Evolutionary conservation across 2,329 filamentous ascomycete species (phyloP).

Genomic region (Taxawa tesnikishii): DNA sequence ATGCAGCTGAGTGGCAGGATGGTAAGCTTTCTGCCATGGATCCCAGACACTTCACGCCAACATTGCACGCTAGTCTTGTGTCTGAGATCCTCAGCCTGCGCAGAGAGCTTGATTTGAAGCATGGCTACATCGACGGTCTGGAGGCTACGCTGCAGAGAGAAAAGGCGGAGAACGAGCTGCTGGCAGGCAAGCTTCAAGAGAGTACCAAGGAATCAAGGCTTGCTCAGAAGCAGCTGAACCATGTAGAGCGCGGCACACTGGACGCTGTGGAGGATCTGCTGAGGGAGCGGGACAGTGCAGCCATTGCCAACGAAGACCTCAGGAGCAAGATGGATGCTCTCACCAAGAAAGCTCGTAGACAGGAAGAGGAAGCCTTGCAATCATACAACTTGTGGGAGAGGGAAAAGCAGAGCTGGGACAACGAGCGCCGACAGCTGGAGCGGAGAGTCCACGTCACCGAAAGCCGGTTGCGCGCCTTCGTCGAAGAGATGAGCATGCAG

Average conservation of each 20-base stretch:
- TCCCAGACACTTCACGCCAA: constrained; percentile 86
- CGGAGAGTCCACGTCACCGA: constrained; percentile 84
- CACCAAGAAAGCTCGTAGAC: constrained; percentile 64
- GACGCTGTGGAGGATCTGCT: constrained; percentile 75
- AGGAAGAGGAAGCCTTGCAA: constrained; percentile 73
- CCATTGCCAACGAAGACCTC: constrained; percentile 58
- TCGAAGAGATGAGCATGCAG: constrained; percentile 72
- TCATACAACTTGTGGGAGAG: constrained; percentile 70
- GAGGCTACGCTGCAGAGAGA: constrained; percentile 62
- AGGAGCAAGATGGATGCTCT: constrained; percentile 64
- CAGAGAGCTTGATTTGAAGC: constrained; percentile 82
- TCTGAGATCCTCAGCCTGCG: constrained; percentile 83
- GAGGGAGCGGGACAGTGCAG: constrained; percentile 73
- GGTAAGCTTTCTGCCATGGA: constrained; percentile 65
- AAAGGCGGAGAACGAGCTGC: constrained; percentile 60
- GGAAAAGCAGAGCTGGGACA: constrained; percentile 76
- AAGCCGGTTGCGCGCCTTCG: constrained; percentile 65
- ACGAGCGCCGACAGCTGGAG: constrained; percentile 70
- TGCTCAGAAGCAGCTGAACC: constrained; percentile 71
- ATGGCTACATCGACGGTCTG: constrained; percentile 71
- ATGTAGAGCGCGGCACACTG: constrained; percentile 78
- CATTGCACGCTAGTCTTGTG: constrained; percentile 84
- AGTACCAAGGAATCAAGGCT: constrained; percentile 66
- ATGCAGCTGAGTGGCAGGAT: constrained; percentile 35
- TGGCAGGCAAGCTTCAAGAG: constrained; percentile 49